These are phyloP conservation scores for Chaetomium strumarium DNA, from an alignment of 2,329 filamentous ascomycete genomes.

Conservation along the genomic window DNA sequence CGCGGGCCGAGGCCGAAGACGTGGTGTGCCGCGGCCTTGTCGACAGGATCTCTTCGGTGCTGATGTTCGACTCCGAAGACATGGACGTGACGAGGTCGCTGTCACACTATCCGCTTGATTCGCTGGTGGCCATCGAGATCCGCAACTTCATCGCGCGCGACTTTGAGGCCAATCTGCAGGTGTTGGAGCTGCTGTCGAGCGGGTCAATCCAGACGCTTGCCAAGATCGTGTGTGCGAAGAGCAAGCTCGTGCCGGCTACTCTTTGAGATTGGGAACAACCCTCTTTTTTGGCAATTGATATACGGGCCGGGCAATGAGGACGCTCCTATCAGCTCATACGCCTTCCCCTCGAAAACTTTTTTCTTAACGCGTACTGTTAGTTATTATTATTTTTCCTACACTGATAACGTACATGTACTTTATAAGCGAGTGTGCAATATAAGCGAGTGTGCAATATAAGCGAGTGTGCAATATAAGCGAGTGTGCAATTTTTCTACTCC, in stretches of 20 bases:
- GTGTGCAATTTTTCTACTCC: no score
- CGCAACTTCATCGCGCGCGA: conserved; percentile 29
- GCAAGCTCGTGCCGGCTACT: not conserved
- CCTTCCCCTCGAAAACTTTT: no score
- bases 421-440: no score
- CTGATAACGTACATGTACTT: no score
- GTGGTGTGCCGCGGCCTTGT: conserved; percentile 26
- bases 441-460: no score
- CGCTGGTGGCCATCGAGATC: conserved; percentile 29
- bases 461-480: no score
- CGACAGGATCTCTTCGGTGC: conserved; percentile 28
- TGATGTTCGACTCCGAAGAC: conserved; percentile 23
- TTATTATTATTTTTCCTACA: no score
- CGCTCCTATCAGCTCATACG: no score
- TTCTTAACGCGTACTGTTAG: no score
- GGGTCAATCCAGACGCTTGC: conserved; percentile 24
- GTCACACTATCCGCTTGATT: conserved; percentile 27
- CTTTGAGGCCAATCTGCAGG: conserved; percentile 24
- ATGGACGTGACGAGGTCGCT: conserved; percentile 25
- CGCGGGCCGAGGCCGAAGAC: conserved; percentile 25
- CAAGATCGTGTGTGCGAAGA: conserved; percentile 20
- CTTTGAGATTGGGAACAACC: no score
- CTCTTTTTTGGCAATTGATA: no score
- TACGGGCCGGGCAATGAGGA: no score
- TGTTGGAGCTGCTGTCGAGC: conserved; percentile 26